Conservation (phyloP, 805 yeast genomes). For the Yarrowia divulgata region DNA sequence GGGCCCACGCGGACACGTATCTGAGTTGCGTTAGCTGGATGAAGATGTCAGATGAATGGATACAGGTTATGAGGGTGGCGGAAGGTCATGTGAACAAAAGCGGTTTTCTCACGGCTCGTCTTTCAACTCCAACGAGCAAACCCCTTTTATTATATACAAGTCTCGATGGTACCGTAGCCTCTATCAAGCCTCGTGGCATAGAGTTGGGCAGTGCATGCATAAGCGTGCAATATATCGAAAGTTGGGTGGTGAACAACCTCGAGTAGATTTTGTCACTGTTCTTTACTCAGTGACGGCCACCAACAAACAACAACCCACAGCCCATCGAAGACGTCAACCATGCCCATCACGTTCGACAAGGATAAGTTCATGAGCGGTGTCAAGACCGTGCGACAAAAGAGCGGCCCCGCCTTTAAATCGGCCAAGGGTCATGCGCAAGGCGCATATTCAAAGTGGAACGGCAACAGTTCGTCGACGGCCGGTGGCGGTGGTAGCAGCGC, state of each 20-base stretch:
- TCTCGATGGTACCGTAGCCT: too few relatives aligned
- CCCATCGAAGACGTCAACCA: neutral
- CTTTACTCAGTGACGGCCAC: too few relatives aligned
- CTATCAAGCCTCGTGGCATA: neutral
- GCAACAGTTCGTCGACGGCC: neutral
- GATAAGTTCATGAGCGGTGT: conserved; percentile 31
- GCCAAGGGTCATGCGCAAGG: conserved; percentile 19
- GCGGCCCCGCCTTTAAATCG: neutral
- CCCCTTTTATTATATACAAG: too few relatives aligned
- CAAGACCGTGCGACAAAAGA: neutral
- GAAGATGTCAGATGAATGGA: neutral
- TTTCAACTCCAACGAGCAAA: too few relatives aligned
- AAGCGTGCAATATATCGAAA: conserved; percentile 25
- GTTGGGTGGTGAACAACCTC: conserved; percentile 12
- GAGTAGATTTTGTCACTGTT: neutral
- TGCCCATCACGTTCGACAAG: conserved; percentile 37
- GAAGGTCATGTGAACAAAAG: too few relatives aligned
- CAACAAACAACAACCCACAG: neutral
- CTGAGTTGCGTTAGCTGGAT: neutral
- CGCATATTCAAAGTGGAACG: conserved; percentile 15
- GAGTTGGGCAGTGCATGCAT: conserved; percentile 37
- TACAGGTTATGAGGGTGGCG: neutral
- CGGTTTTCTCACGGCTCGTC: too few relatives aligned
- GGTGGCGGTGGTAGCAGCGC: neutral
- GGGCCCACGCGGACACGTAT: neutral